phyloP scores from a whole-genome alignment of 129 eudicot genomes.

The Flaveria sonorensis region DNA sequence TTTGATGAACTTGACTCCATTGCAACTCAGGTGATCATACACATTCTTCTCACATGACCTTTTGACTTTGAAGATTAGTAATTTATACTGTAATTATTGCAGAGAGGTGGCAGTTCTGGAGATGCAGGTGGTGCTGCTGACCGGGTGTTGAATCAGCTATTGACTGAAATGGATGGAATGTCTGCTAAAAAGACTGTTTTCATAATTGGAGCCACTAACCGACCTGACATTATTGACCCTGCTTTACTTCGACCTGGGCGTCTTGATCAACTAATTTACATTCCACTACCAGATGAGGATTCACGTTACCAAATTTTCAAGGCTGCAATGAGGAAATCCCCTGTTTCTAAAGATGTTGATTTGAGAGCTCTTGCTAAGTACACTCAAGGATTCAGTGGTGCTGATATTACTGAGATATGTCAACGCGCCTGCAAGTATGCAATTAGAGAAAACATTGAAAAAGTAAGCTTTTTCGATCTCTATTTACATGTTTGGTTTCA shows the following conservation, averaged over 20 bases:
- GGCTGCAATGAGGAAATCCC: slow-evolving; percentile 37
- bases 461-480: slow-evolving; percentile 9
- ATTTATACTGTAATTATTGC: slow-evolving; percentile 17
- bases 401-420: slow-evolving; percentile 29
- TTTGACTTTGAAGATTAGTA: background rate
- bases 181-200: too few species aligned
- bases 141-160: slow-evolving; percentile 31
- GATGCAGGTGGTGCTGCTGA: slow-evolving; percentile 34
- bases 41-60: background rate
- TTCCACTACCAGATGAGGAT: slow-evolving; percentile 37
- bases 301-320: slow-evolving; percentile 30
- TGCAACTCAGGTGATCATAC: background rate
- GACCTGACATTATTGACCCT: slow-evolving; percentile 15
- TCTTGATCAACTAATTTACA: slow-evolving; percentile 35
- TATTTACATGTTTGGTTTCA: background rate
- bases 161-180: slow-evolving; percentile 27
- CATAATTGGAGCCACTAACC: slow-evolving; percentile 16
- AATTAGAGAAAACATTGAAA: slow-evolving; percentile 37
- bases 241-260: slow-evolving; percentile 21
- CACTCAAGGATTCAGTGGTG: slow-evolving; percentile 41
- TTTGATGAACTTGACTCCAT: background rate
- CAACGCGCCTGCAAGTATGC: slow-evolving; percentile 43
- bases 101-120: slow-evolving; percentile 29
- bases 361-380: slow-evolving; percentile 35
- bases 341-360: slow-evolving; percentile 35